Evolutionary conservation across 2,329 filamentous ascomycete species (phyloP), one percentile per base, ranked within the genome.

Genomic region (Lasiodiplodia sp.): DNA sequence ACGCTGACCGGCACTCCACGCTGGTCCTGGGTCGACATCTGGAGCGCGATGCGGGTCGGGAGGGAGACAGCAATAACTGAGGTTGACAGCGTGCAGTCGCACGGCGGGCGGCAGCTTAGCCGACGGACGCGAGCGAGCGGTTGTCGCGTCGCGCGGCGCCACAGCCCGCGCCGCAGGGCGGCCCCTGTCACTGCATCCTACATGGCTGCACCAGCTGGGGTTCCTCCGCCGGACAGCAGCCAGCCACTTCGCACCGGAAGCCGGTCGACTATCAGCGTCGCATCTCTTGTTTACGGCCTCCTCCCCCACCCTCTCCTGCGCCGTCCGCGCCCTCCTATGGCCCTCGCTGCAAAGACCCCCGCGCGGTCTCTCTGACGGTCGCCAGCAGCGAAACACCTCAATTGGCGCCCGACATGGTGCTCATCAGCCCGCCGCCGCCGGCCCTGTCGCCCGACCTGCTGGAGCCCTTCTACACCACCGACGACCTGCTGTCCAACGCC

Each of bases 391-490:
- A 66, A 55, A 56, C 58, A 65, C 58, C 60, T 64, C 67, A 65
- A 68, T 68, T 68, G 67, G 67, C 67, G 58, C 58, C 52, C 67
- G 86, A 82, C 82, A 97, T 97, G 94, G 92, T 95, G 84, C 89
- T 91, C 83, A 87, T 95, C 79, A 91, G 88, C 75, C 89, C 91
- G 73, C 90, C 93, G 81, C 87, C 94, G 84, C 89, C 86, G 67
- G 83, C 89, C 77, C 86, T 97, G 80, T 91, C 92, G 80, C 86
- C 92, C 78, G 92, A 95, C 79, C 87, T 92, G 78, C 88, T 97
- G 79, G 90, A 88, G 77, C 92, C 97, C 76, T 98, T 96, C 86
- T 91, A 96, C 82, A 89, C 93, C 74, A 91, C 90, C 78, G 96
- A 99, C 81, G 89, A 93, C 70, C 84, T 94, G 72, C 90, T 96